phyloP scores from a whole-genome alignment of 2,329 filamentous ascomycete species.

The Bipolaris zeicola region DNA sequence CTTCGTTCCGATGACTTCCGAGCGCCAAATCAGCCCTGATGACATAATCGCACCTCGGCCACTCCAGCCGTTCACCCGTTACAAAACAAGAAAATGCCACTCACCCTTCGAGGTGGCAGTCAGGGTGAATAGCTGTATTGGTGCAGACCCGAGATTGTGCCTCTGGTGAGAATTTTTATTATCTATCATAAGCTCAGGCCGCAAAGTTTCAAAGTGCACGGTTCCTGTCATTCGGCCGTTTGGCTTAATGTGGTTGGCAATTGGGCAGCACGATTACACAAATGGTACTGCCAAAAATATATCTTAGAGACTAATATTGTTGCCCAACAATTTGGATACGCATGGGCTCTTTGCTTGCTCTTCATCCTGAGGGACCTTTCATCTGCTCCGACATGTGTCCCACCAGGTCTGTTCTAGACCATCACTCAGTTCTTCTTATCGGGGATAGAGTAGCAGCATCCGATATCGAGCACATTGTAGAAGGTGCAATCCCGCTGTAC shows the following conservation, averaged over 20 bases:
- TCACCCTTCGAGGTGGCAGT: too few relatives aligned
- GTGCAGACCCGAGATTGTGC: background rate
- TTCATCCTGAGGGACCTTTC: background rate
- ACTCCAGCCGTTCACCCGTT: slow-evolving; percentile 7
- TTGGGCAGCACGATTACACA: background rate
- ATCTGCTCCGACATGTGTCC: background rate
- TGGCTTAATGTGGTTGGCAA: background rate
- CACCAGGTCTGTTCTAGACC: background rate
- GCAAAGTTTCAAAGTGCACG: background rate
- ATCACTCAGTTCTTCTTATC: slow-evolving; percentile 18
- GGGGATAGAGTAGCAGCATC: slow-evolving; percentile 38
- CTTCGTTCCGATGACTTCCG: slow-evolving; percentile 18
- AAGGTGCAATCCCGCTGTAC: slow-evolving; percentile 41
- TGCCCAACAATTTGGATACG: background rate
- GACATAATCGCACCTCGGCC: slow-evolving; percentile 18
- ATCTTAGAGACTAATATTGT: background rate
- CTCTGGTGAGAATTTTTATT: background rate
- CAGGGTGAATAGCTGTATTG: too few relatives aligned
- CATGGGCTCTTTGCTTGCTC: background rate
- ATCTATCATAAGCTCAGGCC: background rate
- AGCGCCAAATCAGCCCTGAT: slow-evolving; percentile 14
- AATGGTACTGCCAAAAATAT: background rate
- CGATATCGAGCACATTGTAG: slow-evolving; percentile 38
- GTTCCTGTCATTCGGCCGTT: background rate
- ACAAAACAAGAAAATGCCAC: background rate